Conservation (phyloP, 2,329 filamentous ascomycete genomes). For the Zymoseptoria crescenta region DNA sequence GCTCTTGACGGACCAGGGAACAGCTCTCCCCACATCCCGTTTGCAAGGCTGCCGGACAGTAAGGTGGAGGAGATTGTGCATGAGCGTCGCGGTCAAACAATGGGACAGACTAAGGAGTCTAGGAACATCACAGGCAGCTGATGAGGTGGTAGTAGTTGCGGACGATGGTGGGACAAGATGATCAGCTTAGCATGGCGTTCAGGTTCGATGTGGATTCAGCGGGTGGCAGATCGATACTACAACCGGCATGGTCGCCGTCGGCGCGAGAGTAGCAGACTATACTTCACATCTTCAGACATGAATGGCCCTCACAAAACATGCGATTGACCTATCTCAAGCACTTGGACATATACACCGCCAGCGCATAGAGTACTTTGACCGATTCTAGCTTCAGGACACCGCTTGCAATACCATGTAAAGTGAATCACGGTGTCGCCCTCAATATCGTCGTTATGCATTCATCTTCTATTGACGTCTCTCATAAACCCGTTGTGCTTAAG, state of each 20-base stretch:
- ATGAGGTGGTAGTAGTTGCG: not conserved
- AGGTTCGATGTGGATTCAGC: not conserved
- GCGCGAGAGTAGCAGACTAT: not conserved
- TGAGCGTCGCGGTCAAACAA: not conserved
- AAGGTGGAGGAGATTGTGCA: not conserved
- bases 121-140: not conserved
- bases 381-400: not conserved
- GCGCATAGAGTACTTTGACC: not conserved
- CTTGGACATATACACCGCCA: not conserved
- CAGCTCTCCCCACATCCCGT: not conserved
- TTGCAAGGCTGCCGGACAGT: not conserved
- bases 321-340: not conserved
- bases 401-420: not conserved
- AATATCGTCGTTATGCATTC: not conserved
- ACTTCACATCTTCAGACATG: not conserved
- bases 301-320: no score
- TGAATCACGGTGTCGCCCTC: not conserved
- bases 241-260: not conserved
- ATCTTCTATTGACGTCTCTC: not conserved
- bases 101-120: not conserved
- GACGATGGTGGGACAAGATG: not conserved
- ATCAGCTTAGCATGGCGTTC: not conserved
- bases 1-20: not conserved
- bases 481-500: not conserved
- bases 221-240: not conserved